Evolutionary conservation across 2,329 filamentous ascomycete species (phyloP).

Genomic region (Aspergillus eucalypticola): DNA sequence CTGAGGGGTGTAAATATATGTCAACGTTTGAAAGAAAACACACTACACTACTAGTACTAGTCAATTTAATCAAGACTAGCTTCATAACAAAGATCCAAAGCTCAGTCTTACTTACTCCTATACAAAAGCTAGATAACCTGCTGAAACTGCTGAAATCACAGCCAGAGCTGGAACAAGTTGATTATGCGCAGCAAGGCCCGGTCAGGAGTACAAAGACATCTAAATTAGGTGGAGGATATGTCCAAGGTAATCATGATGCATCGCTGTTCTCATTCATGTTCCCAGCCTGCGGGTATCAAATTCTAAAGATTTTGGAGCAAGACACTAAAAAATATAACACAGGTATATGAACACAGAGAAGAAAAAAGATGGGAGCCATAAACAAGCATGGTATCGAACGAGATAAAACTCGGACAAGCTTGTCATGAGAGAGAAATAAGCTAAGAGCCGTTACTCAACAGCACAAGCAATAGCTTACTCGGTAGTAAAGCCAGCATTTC

Average conservation of each 20-base stretch:
- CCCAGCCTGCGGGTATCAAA: neutral
- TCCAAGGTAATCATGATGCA: neutral
- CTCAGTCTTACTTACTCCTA: no score
- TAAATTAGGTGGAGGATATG: no score
- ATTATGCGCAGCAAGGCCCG: no score
- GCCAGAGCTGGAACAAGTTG: no score
- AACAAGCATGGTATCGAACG: neutral
- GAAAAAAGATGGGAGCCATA: neutral
- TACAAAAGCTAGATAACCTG: no score
- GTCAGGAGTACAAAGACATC: no score
- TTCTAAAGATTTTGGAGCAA: neutral
- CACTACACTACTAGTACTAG: no score
- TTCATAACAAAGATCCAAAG: no score
- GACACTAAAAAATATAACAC: neutral
- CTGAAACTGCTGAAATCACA: no score
- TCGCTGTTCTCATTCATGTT: neutral
- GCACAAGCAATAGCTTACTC: neutral
- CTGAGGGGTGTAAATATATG: no score
- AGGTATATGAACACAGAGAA: constrained; percentile 2
- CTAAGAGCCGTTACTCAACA: neutral
- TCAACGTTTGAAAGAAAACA: no score
- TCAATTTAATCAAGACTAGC: no score
- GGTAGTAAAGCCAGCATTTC: neutral
- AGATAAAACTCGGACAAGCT: neutral
- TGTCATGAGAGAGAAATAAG: neutral